Percentiles rank a stretch among this genome's conserved stretches.
These are phyloP conservation scores for Mycena albidolilacea DNA, from an alignment of 768 basidiomycete species.

Conservation along the genomic window DNA sequence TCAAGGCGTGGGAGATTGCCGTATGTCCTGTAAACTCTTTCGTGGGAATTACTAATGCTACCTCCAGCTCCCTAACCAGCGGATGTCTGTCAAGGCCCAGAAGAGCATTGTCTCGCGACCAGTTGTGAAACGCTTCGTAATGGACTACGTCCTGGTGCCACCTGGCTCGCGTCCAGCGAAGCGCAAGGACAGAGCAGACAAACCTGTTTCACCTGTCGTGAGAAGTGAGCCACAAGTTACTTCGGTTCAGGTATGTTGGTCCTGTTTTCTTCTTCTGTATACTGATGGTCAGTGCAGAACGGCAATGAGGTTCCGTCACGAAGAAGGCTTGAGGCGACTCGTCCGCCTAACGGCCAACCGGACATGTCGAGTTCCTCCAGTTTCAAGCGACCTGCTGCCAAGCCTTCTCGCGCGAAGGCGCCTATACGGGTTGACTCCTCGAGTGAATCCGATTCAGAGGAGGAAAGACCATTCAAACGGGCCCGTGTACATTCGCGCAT, in stretches of 20 bases:
- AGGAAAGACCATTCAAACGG: conserved; percentile 16
- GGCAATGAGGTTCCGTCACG: not conserved
- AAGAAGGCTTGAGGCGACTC: not conserved
- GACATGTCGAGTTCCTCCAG: not conserved
- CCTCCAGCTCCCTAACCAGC: conserved; percentile 1
- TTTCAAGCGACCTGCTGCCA: not conserved
- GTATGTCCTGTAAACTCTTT: conserved; percentile 3
- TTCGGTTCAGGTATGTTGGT: not conserved
- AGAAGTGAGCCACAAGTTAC: not conserved
- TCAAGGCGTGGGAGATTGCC: conserved; percentile 29
- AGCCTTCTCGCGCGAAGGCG: conserved; percentile 5
- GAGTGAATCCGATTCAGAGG: conserved; percentile 24
- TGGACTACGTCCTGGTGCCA: conserved; percentile 20
- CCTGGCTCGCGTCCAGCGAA: conserved; percentile 12
- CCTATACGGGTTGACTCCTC: not conserved
- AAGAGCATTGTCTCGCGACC: not conserved
- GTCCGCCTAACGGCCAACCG: not conserved
- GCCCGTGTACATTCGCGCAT: conserved; percentile 2
- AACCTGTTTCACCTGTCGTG: not conserved
- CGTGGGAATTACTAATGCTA: conserved; percentile 7
- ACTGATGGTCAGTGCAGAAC: not conserved
- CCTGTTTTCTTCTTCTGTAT: not conserved
- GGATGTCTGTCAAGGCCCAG: not conserved
- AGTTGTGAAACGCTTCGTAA: conserved; percentile 12
- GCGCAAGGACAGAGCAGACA: conserved; percentile 4